A percentile compares a stretch with the other conserved stretches of the same genome.
Evolutionary conservation across 805 yeast genomes (phyloP).

Genomic region (Maudiozyma turicensis): DNA sequence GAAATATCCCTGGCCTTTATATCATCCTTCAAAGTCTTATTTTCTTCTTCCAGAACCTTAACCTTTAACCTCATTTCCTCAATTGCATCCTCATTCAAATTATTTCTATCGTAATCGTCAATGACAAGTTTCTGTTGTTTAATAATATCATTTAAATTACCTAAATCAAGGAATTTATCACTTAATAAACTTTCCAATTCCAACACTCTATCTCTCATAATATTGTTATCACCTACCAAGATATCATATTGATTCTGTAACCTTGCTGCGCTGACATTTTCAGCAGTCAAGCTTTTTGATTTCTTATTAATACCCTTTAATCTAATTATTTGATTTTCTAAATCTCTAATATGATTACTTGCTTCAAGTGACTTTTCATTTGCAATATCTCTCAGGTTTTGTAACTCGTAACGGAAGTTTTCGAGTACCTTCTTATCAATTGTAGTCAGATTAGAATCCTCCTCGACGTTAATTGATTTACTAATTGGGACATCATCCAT

Average conservation of each 20-base stretch:
- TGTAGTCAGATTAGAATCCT: not conserved
- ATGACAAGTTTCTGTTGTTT: constrained; percentile 43
- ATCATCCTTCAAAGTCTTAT: constrained; percentile 32
- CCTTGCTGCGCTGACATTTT: constrained; percentile 14
- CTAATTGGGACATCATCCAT: not conserved
- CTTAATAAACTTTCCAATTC: constrained; percentile 45
- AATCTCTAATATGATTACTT: constrained; percentile 38
- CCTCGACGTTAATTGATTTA: not conserved
- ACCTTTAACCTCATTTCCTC: constrained; percentile 39
- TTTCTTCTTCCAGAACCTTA: constrained; percentile 37
- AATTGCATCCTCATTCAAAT: constrained; percentile 36
- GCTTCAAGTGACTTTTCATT: constrained; percentile 48
- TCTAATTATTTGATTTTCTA: constrained; percentile 34
- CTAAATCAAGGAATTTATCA: constrained; percentile 42
- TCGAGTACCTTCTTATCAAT: not conserved
- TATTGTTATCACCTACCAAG: constrained; percentile 37
- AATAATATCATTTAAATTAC: constrained; percentile 44
- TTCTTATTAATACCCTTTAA: constrained; percentile 10
- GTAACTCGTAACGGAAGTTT: constrained; percentile 29
- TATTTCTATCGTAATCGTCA: constrained; percentile 35
- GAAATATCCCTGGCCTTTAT: constrained; percentile 28
- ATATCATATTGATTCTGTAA: constrained; percentile 16
- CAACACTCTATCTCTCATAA: constrained; percentile 32
- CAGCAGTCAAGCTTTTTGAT: constrained; percentile 8
- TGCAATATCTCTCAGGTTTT: constrained; percentile 34